A percentile compares a stretch with the other conserved stretches of the same genome.
phyloP scores from a whole-genome alignment of 192 early-diverging fungal genomes.

The Diversispora epigaea region DNA sequence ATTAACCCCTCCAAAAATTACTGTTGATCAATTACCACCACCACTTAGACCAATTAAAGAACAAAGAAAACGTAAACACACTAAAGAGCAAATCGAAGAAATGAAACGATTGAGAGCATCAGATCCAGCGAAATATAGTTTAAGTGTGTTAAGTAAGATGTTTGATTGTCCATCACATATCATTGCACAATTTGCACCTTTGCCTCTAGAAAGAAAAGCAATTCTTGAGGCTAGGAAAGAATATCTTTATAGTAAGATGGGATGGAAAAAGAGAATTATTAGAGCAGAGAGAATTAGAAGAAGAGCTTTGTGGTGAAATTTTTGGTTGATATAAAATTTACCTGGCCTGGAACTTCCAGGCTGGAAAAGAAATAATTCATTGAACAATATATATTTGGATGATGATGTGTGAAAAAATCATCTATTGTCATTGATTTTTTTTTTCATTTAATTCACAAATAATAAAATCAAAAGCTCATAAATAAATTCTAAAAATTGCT shows the following conservation, averaged over 20 bases:
- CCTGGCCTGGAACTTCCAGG: too few relatives aligned
- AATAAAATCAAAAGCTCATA: too few relatives aligned
- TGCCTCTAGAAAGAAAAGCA: background rate
- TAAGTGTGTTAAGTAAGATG: constrained; percentile 39
- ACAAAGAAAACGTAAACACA: constrained; percentile 13
- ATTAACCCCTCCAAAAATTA: background rate
- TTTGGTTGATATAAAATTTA: too few relatives aligned
- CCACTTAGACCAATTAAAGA: constrained; percentile 17
- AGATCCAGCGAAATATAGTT: constrained; percentile 42
- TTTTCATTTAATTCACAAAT: too few relatives aligned
- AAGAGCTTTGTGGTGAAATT: constrained; percentile 7
- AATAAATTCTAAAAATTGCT: too few relatives aligned
- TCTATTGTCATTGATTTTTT: too few relatives aligned
- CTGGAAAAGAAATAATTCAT: too few relatives aligned
- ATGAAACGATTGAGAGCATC: constrained; percentile 36
- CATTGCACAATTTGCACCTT: constrained; percentile 39
- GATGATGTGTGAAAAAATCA: too few relatives aligned
- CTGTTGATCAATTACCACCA: constrained; percentile 17
- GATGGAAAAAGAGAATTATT: constrained; percentile 21
- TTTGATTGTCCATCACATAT: constrained; percentile 44
- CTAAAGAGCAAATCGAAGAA: constrained; percentile 36
- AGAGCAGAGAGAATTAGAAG: constrained; percentile 7
- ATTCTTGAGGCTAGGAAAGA: background rate
- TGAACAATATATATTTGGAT: too few relatives aligned
- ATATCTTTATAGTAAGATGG: background rate